Percentiles rank a stretch among this genome's conserved stretches.
Evolutionary conservation across 2,329 filamentous ascomycete genomes (phyloP).

Genomic region (Thelonectria rubi): DNA sequence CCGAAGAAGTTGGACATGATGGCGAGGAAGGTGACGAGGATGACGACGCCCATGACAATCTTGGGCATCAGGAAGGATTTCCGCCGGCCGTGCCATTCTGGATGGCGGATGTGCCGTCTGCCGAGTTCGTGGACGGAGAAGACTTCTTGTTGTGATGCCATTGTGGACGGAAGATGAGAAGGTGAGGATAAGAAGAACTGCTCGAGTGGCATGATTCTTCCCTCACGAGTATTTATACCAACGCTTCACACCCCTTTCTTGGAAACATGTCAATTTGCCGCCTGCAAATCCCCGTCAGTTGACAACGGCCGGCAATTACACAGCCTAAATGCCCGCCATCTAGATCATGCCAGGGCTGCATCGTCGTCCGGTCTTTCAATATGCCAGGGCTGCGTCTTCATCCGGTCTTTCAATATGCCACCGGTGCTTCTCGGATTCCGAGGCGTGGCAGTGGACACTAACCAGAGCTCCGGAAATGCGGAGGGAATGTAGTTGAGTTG

Average conservation of each 20-base stretch:
- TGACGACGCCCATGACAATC: constrained; percentile 29
- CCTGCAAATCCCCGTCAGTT: not conserved
- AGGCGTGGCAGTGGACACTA: not conserved
- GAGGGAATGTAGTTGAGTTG: not conserved
- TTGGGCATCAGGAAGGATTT: constrained; percentile 27
- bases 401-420: not conserved
- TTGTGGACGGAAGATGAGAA: not conserved
- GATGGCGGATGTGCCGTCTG: constrained; percentile 7
- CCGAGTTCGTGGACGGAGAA: constrained; percentile 12
- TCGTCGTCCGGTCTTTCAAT: not conserved
- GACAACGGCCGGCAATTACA: not conserved
- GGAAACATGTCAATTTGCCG: too few species aligned
- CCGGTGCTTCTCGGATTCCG: not conserved
- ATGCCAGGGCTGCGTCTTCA: too few species aligned
- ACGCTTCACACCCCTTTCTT: too few species aligned
- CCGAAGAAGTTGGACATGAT: constrained; percentile 48
- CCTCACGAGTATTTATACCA: too few species aligned
- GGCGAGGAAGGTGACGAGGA: constrained; percentile 36
- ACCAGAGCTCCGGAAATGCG: not conserved
- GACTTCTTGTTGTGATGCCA: constrained; percentile 6
- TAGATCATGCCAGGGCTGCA: too few species aligned
- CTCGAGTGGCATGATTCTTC: too few species aligned
- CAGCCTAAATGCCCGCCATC: not conserved
- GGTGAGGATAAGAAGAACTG: too few species aligned
- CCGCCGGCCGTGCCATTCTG: constrained; percentile 28